Percentiles rank a stretch among this genome's conserved stretches.
Conservation (phyloP, 495 filamentous ascomycete genomes). For the Clavariopsis aquatica region DNA sequence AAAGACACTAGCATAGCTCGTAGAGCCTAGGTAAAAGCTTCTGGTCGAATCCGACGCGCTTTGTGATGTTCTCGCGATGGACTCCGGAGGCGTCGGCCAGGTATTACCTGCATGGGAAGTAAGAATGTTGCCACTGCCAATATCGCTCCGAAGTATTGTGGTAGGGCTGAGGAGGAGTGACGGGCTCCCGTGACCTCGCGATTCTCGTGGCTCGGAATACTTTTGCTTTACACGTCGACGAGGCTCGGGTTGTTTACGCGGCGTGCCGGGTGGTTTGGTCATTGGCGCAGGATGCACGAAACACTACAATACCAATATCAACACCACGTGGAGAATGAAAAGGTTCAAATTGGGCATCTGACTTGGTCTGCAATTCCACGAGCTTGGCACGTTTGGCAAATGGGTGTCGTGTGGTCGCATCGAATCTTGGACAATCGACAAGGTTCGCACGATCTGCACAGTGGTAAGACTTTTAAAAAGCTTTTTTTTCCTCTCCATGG, state of each 20-base stretch:
- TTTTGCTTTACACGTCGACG: conserved; percentile 21
- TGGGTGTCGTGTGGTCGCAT: conserved; percentile 30
- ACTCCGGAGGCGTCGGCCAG: conserved; percentile 26
- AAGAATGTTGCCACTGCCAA: background rate
- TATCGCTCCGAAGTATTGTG: conserved; percentile 7
- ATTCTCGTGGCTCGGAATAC: conserved; percentile 14
- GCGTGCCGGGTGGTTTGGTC: conserved; percentile 32
- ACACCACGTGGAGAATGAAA: background rate
- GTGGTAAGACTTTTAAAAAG: conserved; percentile 11
- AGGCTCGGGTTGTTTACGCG: conserved; percentile 30
- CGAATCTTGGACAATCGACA: conserved; percentile 30
- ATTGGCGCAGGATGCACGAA: conserved; percentile 32
- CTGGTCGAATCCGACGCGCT: conserved; percentile 5
- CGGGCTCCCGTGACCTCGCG: conserved; percentile 25
- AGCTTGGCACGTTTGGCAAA: conserved; percentile 28
- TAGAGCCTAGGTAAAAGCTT: conserved; percentile 29
- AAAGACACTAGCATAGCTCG: conserved; percentile 34
- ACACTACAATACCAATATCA: conserved; percentile 25
- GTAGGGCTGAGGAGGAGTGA: conserved; percentile 7
- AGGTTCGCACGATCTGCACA: conserved; percentile 32
- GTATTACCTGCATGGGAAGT: background rate
- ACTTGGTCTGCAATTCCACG: conserved; percentile 32
- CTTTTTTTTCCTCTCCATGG: background rate
- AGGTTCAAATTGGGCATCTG: conserved; percentile 2
- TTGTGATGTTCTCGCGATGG: conserved; percentile 1